A percentile compares a stretch with the other conserved stretches of the same genome.
Evolutionary conservation across 75 land plant genomes (phyloP).

Genomic region (Pinus albicaulis): DNA sequence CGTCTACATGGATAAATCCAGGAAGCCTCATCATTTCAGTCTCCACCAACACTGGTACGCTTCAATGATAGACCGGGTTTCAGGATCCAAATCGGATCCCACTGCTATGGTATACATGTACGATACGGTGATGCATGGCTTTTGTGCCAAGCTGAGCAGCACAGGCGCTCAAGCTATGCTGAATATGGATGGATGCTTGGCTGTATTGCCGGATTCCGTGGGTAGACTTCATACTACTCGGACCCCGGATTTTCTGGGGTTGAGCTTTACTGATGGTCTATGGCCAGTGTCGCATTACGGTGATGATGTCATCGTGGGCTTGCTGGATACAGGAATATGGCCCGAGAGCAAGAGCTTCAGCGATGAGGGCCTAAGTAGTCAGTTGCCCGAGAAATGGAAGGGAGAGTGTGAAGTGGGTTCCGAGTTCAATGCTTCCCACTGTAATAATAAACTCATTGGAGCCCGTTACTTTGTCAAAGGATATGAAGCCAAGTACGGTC

Average conservation of each 20-base stretch:
- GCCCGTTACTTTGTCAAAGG: neutral
- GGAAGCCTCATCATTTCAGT: constrained; percentile 22
- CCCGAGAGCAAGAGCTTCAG: constrained; percentile 45
- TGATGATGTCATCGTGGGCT: constrained; percentile 49
- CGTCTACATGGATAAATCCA: constrained; percentile 16
- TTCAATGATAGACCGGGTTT: constrained; percentile 12
- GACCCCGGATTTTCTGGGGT: constrained; percentile 41
- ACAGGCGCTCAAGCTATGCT: constrained; percentile 30
- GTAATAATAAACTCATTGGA: constrained; percentile 51
- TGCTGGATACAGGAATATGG: constrained; percentile 58
- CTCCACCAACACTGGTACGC: constrained; percentile 28
- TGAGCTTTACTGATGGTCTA: constrained; percentile 21
- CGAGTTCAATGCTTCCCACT: constrained; percentile 34
- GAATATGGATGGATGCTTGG: constrained; percentile 25
- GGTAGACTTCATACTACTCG: constrained; percentile 54
- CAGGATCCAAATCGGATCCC: constrained; percentile 8
- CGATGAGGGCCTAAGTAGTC: constrained; percentile 29
- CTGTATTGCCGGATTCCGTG: constrained; percentile 17
- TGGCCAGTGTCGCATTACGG: constrained; percentile 51
- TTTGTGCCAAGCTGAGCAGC: constrained; percentile 34
- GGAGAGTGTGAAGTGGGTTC: constrained; percentile 45
- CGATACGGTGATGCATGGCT: constrained; percentile 42
- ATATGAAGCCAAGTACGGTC: neutral
- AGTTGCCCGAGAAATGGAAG: constrained; percentile 23
- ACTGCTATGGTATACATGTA: constrained; percentile 29